These are phyloP conservation scores for Omphalotus guepiniiformis DNA, from an alignment of 768 basidiomycete genomes.

Conservation along the genomic window DNA sequence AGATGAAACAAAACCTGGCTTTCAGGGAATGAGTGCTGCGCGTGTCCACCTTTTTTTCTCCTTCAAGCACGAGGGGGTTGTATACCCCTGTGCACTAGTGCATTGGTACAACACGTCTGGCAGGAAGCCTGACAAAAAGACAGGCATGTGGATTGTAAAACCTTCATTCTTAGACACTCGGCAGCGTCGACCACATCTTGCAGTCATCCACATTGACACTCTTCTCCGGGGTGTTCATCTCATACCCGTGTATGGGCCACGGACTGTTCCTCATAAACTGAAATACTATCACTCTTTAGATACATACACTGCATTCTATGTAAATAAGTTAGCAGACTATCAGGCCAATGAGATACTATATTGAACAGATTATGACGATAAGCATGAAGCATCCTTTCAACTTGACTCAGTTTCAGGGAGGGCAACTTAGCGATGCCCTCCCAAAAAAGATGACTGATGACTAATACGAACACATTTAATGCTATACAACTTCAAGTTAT, in stretches of 20 bases:
- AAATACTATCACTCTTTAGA: conserved; percentile 11
- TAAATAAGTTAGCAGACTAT: conserved; percentile 22
- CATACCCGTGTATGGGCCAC: conserved; percentile 14
- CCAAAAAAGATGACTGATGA: too few species aligned
- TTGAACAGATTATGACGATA: too few species aligned
- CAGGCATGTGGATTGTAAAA: conserved; percentile 24
- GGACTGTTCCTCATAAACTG: conserved; percentile 7
- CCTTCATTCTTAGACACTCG: not conserved
- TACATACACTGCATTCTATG: conserved; percentile 15
- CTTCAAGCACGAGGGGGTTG: conserved; percentile 11
- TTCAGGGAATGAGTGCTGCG: conserved; percentile 16
- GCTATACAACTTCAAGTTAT: too few species aligned
- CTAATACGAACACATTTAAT: too few species aligned
- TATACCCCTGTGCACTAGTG: conserved; percentile 21
- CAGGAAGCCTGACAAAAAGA: conserved; percentile 12
- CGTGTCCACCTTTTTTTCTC: conserved; percentile 19
- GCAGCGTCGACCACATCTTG: not conserved
- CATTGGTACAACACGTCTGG: conserved; percentile 19
- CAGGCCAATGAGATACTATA: conserved; percentile 19
- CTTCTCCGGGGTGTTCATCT: conserved; percentile 17
- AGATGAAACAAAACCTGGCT: conserved; percentile 10
- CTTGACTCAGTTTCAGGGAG: too few species aligned
- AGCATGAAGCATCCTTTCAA: too few species aligned
- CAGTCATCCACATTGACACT: conserved; percentile 14
- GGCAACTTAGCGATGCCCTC: too few species aligned